Conservation (phyloP, 345 rosid genomes). For the Aquilaria yunnanensis region DNA sequence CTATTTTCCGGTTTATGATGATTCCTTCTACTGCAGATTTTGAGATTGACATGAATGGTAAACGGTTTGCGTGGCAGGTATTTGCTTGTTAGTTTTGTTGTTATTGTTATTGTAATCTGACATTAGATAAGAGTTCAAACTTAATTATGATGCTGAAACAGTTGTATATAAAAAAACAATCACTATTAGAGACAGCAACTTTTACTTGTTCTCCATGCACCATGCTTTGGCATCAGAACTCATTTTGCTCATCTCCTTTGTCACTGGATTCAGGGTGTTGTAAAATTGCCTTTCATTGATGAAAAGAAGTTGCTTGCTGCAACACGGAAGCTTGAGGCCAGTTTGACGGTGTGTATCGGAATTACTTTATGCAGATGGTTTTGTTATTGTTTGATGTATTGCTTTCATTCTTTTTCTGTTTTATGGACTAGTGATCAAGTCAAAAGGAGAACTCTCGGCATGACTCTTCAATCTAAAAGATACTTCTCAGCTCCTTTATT, state of each 20-base stretch:
- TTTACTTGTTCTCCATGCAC: too few species aligned
- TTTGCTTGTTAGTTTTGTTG: slow-evolving; percentile 13
- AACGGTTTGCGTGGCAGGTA: slow-evolving; percentile 99
- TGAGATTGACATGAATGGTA: slow-evolving; percentile 97
- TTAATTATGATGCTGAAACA: background rate
- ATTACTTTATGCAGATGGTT: too few species aligned
- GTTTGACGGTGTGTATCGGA: slow-evolving; percentile 56
- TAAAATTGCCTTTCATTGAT: slow-evolving; percentile 91
- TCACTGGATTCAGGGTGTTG: slow-evolving; percentile 65
- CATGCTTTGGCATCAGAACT: background rate
- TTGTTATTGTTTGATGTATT: too few species aligned
- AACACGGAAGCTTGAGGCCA: slow-evolving; percentile 78
- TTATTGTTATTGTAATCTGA: background rate
- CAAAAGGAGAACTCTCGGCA: background rate
- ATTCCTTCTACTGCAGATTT: slow-evolving; percentile 55
- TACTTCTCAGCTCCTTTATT: too few species aligned
- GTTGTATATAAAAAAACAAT: too few species aligned
- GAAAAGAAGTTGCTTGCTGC: slow-evolving; percentile 68
- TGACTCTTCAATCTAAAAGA: too few species aligned
- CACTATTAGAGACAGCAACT: too few species aligned
- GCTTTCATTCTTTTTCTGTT: background rate
- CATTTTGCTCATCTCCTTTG: background rate
- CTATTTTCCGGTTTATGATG: background rate
- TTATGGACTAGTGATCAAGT: slow-evolving; percentile 1
- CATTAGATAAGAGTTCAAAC: too few species aligned